Evolutionary conservation across 2,329 filamentous ascomycete genomes (phyloP), one percentile per base, ranked within the genome.

Genomic region (Colletotrichum tofieldiae): DNA sequence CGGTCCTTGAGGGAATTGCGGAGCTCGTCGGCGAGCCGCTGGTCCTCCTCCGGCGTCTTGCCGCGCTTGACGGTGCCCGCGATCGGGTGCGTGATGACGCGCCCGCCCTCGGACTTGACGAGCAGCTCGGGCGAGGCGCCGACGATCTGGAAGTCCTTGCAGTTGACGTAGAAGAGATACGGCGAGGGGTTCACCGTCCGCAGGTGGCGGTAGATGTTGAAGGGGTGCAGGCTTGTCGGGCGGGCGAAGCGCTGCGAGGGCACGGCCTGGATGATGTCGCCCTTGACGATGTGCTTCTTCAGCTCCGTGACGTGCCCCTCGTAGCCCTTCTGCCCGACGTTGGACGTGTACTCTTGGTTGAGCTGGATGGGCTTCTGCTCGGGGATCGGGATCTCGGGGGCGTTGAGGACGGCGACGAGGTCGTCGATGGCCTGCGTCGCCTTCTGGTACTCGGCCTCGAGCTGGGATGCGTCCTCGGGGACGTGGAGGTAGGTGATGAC

Each of bases 131-230:
- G 96, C 70, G 94, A 97, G 49, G 96, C 96, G 71, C 96, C 96
- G 16, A 99, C 93, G 76, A 99, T 95, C 81, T 98, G 94, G 84
- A 99, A 98, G 79, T 94, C 93, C 72, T 90, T 89, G 84, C 96
- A 98, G 81, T 96, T 92, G 73, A 99, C 90, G 84, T 95, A 99
- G 87, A 99, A 99, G 45, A 99, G 91, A 83, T 99, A 99, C 0
- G 96, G 96, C 11, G 95, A 98, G 0, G 96, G 96, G 81, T 99
- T 99, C 79, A 98, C 94, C n/a, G 94, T 98, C 74, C 96, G 94
- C 47, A 99, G 89, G 81, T 98, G 94, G 66, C 96, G 92, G 87
- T 98, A 99, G 78, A 99, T 94, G 86, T 98, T 99, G 88, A 98
- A 99, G 0, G 96, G 96, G 82, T 99, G 96, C 54, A 99, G 87